Conservation (phyloP, 768 basidiomycete genomes). For the Tricholoma flavovirens region DNA sequence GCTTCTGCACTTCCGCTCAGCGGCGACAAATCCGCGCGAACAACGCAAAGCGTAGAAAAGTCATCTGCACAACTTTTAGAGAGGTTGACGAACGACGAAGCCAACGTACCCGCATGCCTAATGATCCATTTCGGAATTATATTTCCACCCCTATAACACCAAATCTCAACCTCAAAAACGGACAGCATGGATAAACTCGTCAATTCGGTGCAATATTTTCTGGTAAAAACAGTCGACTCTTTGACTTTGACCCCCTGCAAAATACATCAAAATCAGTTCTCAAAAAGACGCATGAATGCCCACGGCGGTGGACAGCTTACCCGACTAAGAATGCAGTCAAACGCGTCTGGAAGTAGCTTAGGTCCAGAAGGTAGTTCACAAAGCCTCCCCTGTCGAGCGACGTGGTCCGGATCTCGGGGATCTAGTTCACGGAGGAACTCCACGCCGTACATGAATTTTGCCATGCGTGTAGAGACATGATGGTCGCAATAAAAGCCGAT, state of each 20-base stretch:
- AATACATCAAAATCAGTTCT: not conserved
- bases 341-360: constrained; percentile 72
- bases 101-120: constrained; percentile 43
- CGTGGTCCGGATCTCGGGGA: constrained; percentile 58
- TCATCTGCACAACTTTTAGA: constrained; percentile 35
- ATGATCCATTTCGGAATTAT: constrained; percentile 70
- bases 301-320: constrained; percentile 35
- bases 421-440: constrained; percentile 71
- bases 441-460: constrained; percentile 79
- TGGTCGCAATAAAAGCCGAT: constrained; percentile 84
- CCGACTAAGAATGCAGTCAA: constrained; percentile 71
- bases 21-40: constrained; percentile 72
- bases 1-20: constrained; percentile 66
- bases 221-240: constrained; percentile 73
- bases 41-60: constrained; percentile 73
- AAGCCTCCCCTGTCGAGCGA: constrained; percentile 54
- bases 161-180: constrained; percentile 80
- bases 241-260: constrained; percentile 66
- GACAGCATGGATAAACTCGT: constrained; percentile 70
- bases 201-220: constrained; percentile 79
- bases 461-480: constrained; percentile 76
- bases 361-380: constrained; percentile 77
- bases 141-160: constrained; percentile 78
- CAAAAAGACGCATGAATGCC: not conserved
- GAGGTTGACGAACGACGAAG: not conserved